phyloP scores from a whole-genome alignment of 495 filamentous ascomycete genomes.

The Neurospora africana region DNA sequence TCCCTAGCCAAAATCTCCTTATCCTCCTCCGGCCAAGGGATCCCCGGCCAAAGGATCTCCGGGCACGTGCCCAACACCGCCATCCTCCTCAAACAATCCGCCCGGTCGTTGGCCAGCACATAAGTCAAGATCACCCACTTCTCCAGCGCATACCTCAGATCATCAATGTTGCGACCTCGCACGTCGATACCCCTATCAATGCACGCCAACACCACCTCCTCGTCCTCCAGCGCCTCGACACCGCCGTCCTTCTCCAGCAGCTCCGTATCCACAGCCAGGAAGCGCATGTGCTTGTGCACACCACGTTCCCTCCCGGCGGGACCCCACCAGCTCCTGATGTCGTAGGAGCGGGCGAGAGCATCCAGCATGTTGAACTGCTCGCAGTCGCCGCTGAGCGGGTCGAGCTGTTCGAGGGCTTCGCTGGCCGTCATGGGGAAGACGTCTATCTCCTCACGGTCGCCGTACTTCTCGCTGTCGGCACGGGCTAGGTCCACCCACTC shows the following conservation, averaged over 20 bases:
- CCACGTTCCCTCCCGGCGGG: constrained; percentile 5
- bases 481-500: background rate
- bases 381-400: background rate
- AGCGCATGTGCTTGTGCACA: constrained; percentile 30
- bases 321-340: constrained; percentile 9
- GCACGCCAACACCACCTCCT: constrained; percentile 35
- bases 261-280: constrained; percentile 36
- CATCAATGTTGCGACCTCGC: constrained; percentile 11
- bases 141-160: constrained; percentile 18
- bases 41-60: background rate
- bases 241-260: constrained; percentile 28
- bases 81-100: constrained; percentile 6
- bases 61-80: constrained; percentile 3
- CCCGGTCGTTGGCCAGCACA: background rate
- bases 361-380: constrained; percentile 9
- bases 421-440: background rate
- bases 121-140: constrained; percentile 25
- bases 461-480: background rate
- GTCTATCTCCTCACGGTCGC: background rate
- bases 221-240: constrained; percentile 21
- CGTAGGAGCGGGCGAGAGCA: constrained; percentile 23
- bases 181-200: constrained; percentile 33
- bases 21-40: background rate
- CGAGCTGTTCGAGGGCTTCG: background rate
- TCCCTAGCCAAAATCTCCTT: background rate